Conservation (phyloP, 441 rosid species). For the Populus hybrid region DNA sequence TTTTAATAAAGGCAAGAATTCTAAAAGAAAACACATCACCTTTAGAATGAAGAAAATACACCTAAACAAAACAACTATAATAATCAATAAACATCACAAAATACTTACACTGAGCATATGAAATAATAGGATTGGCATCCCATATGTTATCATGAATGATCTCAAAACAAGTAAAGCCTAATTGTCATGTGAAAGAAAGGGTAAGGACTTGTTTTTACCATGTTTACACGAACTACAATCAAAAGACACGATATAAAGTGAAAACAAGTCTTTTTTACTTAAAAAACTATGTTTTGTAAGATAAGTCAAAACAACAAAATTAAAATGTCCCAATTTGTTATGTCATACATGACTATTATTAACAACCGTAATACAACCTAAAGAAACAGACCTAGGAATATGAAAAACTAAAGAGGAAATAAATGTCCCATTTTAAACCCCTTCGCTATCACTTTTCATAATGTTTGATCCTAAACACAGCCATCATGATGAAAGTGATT, state of each 20-base stretch:
- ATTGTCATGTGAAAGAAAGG: background rate
- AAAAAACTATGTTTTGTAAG: background rate
- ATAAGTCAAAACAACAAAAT: background rate
- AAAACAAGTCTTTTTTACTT: background rate
- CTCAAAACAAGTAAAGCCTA: background rate
- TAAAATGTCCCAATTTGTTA: background rate
- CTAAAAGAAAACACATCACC: too few species aligned
- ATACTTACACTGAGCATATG: background rate
- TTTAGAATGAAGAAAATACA: too few species aligned
- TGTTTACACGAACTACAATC: background rate
- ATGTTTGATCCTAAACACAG: too few species aligned
- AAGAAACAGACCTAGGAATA: background rate
- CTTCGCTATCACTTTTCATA: too few species aligned
- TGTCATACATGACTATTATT: background rate
- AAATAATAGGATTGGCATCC: background rate
- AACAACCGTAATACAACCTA: too few species aligned
- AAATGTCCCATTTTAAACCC: background rate
- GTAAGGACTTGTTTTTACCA: too few species aligned
- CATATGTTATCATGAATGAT: conserved; percentile 4
- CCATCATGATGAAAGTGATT: too few species aligned
- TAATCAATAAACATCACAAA: too few species aligned
- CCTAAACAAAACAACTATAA: too few species aligned
- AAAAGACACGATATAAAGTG: background rate
- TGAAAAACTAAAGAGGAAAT: background rate
- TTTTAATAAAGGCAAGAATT: too few species aligned